Conservation (phyloP, 83 land plant genomes). For the Diphasiastrum complanatum region DNA sequence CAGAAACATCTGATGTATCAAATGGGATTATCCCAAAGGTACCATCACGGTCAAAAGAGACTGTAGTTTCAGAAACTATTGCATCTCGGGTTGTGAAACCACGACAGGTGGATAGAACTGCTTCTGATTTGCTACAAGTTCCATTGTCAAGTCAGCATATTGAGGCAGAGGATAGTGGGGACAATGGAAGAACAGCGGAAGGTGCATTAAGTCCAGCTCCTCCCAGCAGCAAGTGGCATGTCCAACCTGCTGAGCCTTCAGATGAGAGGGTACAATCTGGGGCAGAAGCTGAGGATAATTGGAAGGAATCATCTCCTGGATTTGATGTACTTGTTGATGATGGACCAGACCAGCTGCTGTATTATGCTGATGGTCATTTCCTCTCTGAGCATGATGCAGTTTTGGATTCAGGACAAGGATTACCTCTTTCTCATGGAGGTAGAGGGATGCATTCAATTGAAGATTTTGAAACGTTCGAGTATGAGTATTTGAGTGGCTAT, state of each 20-base stretch:
- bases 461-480: too few species aligned
- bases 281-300: slow-evolving; percentile 20
- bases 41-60: too few species aligned
- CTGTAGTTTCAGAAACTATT: too few species aligned
- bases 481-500: too few species aligned
- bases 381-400: too few species aligned
- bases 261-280: slow-evolving; percentile 17
- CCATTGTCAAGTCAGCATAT: not conserved
- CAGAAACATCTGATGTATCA: too few species aligned
- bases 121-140: not conserved
- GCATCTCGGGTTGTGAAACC: too few species aligned
- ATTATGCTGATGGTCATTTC: slow-evolving; percentile 25
- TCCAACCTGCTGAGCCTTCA: slow-evolving; percentile 11
- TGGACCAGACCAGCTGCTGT: slow-evolving; percentile 35
- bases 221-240: slow-evolving; percentile 15
- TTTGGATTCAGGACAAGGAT: too few species aligned
- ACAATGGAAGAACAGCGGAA: not conserved
- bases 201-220: slow-evolving; percentile 16
- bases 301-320: slow-evolving; percentile 69
- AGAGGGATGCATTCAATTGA: too few species aligned
- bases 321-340: slow-evolving; percentile 63
- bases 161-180: not conserved
- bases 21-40: too few species aligned
- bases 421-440: too few species aligned
- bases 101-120: too few species aligned